Conservation (phyloP, 2,329 filamentous ascomycete species). For the Fusarium veterinarium region DNA sequence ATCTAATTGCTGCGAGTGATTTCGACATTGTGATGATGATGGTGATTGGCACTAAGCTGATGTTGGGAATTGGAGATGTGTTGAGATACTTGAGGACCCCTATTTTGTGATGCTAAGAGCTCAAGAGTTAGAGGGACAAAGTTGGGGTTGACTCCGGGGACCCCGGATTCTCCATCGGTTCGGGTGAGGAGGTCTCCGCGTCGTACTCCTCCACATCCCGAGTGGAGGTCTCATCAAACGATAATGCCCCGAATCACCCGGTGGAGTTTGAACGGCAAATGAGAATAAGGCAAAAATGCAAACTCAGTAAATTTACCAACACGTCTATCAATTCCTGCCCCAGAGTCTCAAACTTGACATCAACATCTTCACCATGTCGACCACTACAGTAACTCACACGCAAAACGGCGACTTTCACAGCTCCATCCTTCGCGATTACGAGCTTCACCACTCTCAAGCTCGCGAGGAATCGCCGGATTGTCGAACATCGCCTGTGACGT, state of each 20-base stretch:
- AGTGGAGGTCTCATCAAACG: conserved; percentile 12
- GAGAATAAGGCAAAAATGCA: not conserved
- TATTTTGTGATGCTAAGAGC: not conserved
- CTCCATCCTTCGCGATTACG: conserved; percentile 19
- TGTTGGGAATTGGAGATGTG: not conserved
- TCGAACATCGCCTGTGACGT: not conserved
- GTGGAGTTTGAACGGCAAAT: not conserved
- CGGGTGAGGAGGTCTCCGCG: conserved; percentile 9
- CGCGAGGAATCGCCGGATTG: not conserved
- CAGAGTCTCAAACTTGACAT: not conserved
- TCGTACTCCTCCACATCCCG: conserved; percentile 28
- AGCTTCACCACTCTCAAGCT: conserved; percentile 23
- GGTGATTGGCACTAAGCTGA: not conserved
- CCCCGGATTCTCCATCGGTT: conserved; percentile 15
- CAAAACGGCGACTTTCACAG: conserved; percentile 20
- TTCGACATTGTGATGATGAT: conserved; percentile 25
- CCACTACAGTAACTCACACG: conserved; percentile 8
- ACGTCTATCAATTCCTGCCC: not conserved
- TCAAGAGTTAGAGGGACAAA: not conserved
- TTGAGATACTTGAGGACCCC: not conserved
- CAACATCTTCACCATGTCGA: conserved; percentile 9
- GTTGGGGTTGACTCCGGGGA: not conserved
- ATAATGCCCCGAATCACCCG: not conserved
- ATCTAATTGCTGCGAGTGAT: conserved; percentile 28
- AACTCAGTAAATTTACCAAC: not conserved